Evolutionary conservation across 345 rosid genomes (phyloP), one percentile per base, ranked within the genome.

Genomic region (Gossypium turneri): DNA sequence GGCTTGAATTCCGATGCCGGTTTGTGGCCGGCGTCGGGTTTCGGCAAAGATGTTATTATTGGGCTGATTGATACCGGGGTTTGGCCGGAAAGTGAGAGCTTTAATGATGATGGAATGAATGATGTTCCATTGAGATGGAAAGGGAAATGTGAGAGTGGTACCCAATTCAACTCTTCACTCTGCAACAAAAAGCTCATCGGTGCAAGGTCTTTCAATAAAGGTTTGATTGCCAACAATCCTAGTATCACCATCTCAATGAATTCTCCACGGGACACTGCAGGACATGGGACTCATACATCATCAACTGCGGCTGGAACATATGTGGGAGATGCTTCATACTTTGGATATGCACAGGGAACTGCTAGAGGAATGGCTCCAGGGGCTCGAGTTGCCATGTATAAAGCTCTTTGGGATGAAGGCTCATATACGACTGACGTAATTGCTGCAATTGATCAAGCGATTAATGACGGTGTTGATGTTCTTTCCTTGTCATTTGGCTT

Each of bases 221-320:
- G 84, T 0, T 70, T 84, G 34, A 50, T 70, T 25, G 78, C 89
- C 1, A 68, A 47, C 16, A 44, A 80, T n/a, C 87, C 88, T 15
- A 56, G 80, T 55, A 11, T 80, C 67, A 84, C 80, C 48, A 71
- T 86, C 2, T n/a, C 80, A 38, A 81, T 84, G 87, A 88, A 88
- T 72, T 86, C 91, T n/a, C 16, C 88, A 0, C 78, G 89, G 0
- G 89, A 88, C 76, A 80, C 80, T 0, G 75, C 70, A 2, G 91
- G 91, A 3, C 91, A 88, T 12, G 91, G 89, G 70, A 88, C 89
- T 5, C 91, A 88, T 75, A 86, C 89, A 16, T 84, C 91, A 3
- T 74, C 82, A 52, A 88, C 88, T 3, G 89, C 88, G 0, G 91
- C 89, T 1, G 89, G 89, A 41, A 81, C 44, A 56, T 73, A 4